phyloP scores from a whole-genome alignment of 2,329 filamentous ascomycete genomes.

The Epichloe baconii region DNA sequence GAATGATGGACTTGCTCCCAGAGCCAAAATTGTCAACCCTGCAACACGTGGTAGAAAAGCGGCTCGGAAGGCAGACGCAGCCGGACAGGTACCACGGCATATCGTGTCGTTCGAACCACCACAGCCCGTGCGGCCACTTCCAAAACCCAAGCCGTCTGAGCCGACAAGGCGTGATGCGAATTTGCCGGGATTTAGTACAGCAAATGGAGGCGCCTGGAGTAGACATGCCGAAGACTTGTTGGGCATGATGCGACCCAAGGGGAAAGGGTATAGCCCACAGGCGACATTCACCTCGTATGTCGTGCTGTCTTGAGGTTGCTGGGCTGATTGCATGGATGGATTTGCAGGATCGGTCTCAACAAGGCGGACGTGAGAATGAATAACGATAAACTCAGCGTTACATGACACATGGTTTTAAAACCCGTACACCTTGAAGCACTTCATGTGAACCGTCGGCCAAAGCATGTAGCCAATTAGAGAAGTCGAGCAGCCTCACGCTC shows the following conservation, averaged over 20 bases:
- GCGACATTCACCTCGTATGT: not conserved
- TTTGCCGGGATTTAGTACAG: slow-evolving; percentile 33
- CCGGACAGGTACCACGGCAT: slow-evolving; percentile 31
- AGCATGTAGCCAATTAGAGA: no score
- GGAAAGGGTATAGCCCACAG: slow-evolving; percentile 5
- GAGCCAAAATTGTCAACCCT: slow-evolving; percentile 27
- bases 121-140: slow-evolving; percentile 5
- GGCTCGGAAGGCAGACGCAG: slow-evolving; percentile 36
- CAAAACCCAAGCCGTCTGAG: not conserved
- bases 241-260: slow-evolving; percentile 41
- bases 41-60: slow-evolving; percentile 41
- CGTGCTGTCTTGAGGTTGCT: not conserved
- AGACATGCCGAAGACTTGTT: slow-evolving; percentile 55
- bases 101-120: slow-evolving; percentile 25
- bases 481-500: no score
- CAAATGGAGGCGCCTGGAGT: slow-evolving; percentile 53
- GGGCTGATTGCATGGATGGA: not conserved
- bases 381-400: not conserved
- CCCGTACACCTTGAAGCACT: no score
- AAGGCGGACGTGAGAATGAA: not conserved
- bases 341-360: not conserved
- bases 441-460: no score
- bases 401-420: not conserved
- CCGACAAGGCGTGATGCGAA: slow-evolving; percentile 7
- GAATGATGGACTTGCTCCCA: not conserved